Evolutionary conservation across 2,329 filamentous ascomycete species (phyloP).

Genomic region (Neoarthrinium moseri): DNA sequence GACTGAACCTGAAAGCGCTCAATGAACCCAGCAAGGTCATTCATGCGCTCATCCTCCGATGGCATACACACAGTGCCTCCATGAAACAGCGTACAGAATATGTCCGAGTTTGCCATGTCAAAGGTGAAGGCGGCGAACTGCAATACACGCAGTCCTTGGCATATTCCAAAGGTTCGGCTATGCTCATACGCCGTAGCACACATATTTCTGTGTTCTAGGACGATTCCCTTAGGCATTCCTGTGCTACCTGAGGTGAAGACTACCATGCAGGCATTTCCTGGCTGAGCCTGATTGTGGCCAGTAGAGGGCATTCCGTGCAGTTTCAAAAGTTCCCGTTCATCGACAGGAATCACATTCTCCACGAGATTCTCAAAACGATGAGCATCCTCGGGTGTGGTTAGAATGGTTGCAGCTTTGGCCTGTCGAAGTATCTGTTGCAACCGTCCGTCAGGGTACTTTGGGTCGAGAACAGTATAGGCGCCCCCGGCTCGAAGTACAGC

Average conservation of each 20-base stretch:
- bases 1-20: background rate
- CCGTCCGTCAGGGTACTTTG: too few species aligned
- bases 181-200: background rate
- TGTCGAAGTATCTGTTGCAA: too few species aligned
- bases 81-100: background rate
- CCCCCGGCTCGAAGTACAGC: background rate
- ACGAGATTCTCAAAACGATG: too few species aligned
- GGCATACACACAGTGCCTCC: conserved; percentile 7
- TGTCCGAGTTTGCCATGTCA: conserved; percentile 2
- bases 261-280: background rate
- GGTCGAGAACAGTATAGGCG: too few species aligned
- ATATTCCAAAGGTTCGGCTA: background rate
- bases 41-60: background rate
- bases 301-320: too few species aligned
- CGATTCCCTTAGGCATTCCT: background rate
- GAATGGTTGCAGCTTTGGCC: too few species aligned
- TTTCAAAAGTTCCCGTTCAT: too few species aligned
- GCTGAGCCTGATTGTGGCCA: background rate
- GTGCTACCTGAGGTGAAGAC: background rate
- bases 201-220: background rate
- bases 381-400: too few species aligned
- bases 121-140: conserved; percentile 10
- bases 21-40: background rate
- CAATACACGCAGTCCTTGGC: conserved; percentile 9
- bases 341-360: too few species aligned